Evolutionary conservation across 1,284 basidiomycete species (phyloP), one percentile per base, ranked within the genome.

Genomic region (Sanghuangporus sanghuang): DNA sequence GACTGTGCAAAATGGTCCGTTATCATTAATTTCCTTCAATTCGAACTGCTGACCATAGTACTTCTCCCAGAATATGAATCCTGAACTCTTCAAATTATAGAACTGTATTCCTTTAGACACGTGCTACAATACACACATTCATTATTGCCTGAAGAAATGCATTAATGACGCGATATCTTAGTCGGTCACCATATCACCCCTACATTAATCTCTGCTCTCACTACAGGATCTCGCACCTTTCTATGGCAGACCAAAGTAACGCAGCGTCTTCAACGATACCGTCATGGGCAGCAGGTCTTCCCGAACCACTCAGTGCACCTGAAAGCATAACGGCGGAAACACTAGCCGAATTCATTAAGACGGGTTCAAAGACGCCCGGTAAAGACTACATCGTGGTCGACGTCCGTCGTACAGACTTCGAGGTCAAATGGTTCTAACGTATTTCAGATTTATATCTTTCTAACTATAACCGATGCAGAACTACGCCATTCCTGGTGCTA

Each of bases 1-100:
- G n/a, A n/a, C 79, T 98, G 42, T 97, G 95, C 76, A 93, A 85
- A 76, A 81, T 93, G 77, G 89, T 90, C 82, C 14, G 57, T 18
- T 46, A 46, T 46, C 21, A 46, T 46, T n/a, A 42, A 5, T 14
- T n/a, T 36, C 21, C 48, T 14, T 9, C 52, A 7, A 62, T 57
- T 36, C 35, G 11, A 6, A 9, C 32, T 62, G 39, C 38, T 44
- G 50, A 59, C 57, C 18, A 49, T 40, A 27, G 21, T 38, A 5
- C 6, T 14, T n/a, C 27, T 36, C 14, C 12, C 32, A 65, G 64
- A 65, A 65, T 35, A 65, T 65, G 61, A 65, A 59, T 32, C 64
- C 64, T 23, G 64, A 65, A 18, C 57, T 65, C 35, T 65, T 65
- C 64, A 65, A 65, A 49, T 21, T 59, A 38, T 65, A 52, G 39